A percentile compares a stretch with the other conserved stretches of the same genome.
Conservation (phyloP, 129 eudicot species). For the Tanacetum coccineum region DNA sequence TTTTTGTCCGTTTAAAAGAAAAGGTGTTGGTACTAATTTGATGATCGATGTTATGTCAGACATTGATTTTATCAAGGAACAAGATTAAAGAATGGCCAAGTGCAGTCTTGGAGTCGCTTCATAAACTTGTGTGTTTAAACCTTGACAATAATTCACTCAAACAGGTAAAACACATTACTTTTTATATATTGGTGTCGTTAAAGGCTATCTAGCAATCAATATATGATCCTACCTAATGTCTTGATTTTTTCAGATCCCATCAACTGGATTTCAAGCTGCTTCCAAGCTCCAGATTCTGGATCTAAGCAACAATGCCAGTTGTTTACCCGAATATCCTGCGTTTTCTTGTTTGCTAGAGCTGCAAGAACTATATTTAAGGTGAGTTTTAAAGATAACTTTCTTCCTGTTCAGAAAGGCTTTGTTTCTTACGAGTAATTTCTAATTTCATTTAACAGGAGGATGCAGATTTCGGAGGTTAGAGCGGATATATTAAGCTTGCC, state of each 20-base stretch:
- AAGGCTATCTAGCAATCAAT: background rate
- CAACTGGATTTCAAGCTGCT: slow-evolving; percentile 63
- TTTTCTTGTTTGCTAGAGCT: slow-evolving; percentile 64
- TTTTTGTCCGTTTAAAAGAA: background rate
- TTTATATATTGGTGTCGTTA: background rate
- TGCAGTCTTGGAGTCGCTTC: slow-evolving; percentile 62
- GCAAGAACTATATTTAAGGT: slow-evolving; percentile 94
- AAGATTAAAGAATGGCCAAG: slow-evolving; percentile 88
- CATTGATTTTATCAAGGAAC: slow-evolving; percentile 82
- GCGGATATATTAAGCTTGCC: slow-evolving; percentile 43
- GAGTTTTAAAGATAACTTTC: background rate
- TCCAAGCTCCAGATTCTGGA: slow-evolving; percentile 82
- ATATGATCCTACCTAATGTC: slow-evolving; percentile 2
- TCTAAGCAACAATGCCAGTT: slow-evolving; percentile 70
- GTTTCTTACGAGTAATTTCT: slow-evolving; percentile 1
- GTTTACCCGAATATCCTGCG: slow-evolving; percentile 61
- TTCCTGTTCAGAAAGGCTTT: slow-evolving; percentile 6
- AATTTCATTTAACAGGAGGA: slow-evolving; percentile 52
- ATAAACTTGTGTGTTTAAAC: slow-evolving; percentile 71
- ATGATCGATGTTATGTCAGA: slow-evolving; percentile 41
- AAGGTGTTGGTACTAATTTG: slow-evolving; percentile 11
- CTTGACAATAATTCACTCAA: slow-evolving; percentile 72
- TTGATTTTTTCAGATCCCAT: slow-evolving; percentile 49
- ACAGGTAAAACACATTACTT: slow-evolving; percentile 48
- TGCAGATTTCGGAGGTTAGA: slow-evolving; percentile 69